Base-by-base conservation (phyloP, 2,329 filamentous ascomycete species). In the Lecanicillium sp. region DNA sequence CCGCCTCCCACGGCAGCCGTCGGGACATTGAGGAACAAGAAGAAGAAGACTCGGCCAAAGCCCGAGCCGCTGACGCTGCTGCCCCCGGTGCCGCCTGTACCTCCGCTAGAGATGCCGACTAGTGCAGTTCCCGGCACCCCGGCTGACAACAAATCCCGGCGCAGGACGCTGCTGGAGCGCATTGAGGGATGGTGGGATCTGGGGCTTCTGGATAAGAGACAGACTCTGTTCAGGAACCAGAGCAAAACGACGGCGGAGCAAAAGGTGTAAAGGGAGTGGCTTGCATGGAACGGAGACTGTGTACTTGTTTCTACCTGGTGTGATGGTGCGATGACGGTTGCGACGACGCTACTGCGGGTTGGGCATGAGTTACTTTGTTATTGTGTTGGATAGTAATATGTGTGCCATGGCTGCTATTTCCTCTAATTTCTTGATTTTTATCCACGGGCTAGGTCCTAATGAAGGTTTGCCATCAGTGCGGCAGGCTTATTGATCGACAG, bases 161-260 rank as follows among this genome's bases (percentile, higher is more conserved):
- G 73, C 7, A 73, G 63, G 63, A 77, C 74, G 1, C 60, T 78
- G 19, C 62, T 75, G 52, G 64, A 71, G 32, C 62, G 68, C 17
- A 64, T 78, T 23, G 73, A 77, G 35, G 75, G 74, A 5, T 78
- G 74, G 74, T 78, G 75, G 74, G 74, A 78, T 59, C 60, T 78
- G 47, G 71, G 67, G 4, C 57, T 78, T 47, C 53, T 77, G 46
- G 72, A 74, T 21, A 72, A 63, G 60, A 66, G 72, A 50, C 62
- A 65, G 55, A 67, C 62, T 7, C 48, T 64, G 38, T 59, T 67
- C 51, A 58, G 58, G 38, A 57, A 55, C 21, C 50, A 48, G 19
- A 49, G 37, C 21, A 53, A 55, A 51, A 30, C 26, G 48, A 36
- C 48, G 51, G 38, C 30, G 33, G 47, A 32, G 47, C 32, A 49